Evolutionary conservation across 768 basidiomycete genomes (phyloP), one percentile per base, ranked within the genome.

Genomic region (Amanita rubescens): DNA sequence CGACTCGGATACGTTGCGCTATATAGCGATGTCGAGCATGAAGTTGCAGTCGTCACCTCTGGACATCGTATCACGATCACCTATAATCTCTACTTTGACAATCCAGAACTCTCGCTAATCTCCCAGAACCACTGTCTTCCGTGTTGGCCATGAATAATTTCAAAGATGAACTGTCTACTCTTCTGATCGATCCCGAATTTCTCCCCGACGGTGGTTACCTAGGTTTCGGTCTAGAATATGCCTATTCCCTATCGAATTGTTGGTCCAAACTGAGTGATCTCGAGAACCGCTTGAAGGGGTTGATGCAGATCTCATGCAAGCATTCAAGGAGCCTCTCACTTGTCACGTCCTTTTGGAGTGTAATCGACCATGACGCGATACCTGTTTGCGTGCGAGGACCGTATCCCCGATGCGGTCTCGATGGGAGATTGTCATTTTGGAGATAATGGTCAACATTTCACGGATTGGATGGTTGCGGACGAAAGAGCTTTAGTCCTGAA

Each of bases 11-110:
- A 68, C 15, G 63, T 69, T 38, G 70, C 67, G 14, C 70, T 70
- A 54, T 70, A 60, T 53, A 69, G 69, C 56, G 72, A 74, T 53
- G 67, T 76, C 49, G 72, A 72, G 48, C 72, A 75, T 43, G 71
- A 74, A 59, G 71, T 75, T 24, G 17, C 58, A 2, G 58, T 60
- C 7, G 70, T 76, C 5, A 58, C 51, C 0, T 65, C 70, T 0
- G 74, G 75, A 0, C 58, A 72, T 58, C 66, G 73, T 1, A 65
- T 77, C 3, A 74, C 73, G 0, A 54, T 75, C 41, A 75, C 72
- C 0, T 76, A 71, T 60, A 74, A 73, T 57, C 70, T 74, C 33
- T 72, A 67, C 57, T 65, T 67, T 42, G 59, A 52, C 24, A 54
- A 58, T 5, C 43, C 42, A n/a, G 3, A 17, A 5, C n/a, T 6